Conservation (phyloP, 2,329 filamentous ascomycete species). For the Cercospora berteroae region DNA sequence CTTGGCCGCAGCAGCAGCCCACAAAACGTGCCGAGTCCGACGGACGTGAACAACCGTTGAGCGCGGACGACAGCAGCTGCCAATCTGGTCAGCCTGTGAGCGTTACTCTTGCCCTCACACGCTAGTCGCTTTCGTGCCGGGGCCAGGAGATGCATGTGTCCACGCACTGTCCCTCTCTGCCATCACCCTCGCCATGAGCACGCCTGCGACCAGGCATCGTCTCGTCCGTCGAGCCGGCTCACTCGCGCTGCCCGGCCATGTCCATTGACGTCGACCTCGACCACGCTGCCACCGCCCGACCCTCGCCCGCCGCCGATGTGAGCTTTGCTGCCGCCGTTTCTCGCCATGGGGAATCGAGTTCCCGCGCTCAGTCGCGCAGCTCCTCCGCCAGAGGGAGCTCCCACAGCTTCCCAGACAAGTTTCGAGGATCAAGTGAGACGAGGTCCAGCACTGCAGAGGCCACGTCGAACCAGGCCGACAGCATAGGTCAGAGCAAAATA, state of each 20-base stretch:
- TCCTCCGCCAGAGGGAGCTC: slow-evolving; percentile 22
- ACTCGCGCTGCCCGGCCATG: slow-evolving; percentile 21
- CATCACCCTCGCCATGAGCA: slow-evolving; percentile 7
- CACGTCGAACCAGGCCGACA: slow-evolving; percentile 9
- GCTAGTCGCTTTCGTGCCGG: neutral
- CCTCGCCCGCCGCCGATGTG: slow-evolving; percentile 29
- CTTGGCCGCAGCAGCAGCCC: slow-evolving; percentile 1
- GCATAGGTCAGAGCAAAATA: slow-evolving; percentile 14
- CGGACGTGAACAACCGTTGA: neutral
- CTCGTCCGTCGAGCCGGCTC: neutral
- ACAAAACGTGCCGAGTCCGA: neutral
- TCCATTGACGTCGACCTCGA: slow-evolving; percentile 17
- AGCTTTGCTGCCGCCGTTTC: slow-evolving; percentile 26
- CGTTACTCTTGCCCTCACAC: neutral
- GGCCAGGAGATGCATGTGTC: neutral
- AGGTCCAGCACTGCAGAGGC: slow-evolving; percentile 6
- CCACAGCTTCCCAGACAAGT: slow-evolving; percentile 18
- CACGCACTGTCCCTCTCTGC: neutral
- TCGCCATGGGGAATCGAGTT: slow-evolving; percentile 31
- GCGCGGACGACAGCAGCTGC: neutral
- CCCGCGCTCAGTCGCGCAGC: slow-evolving; percentile 29
- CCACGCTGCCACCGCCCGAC: slow-evolving; percentile 15
- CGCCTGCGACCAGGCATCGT: slow-evolving; percentile 3
- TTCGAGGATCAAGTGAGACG: slow-evolving; percentile 5
- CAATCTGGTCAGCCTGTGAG: neutral